These are phyloP conservation scores for Auricularia sp. DNA, from an alignment of 768 basidiomycete genomes.

Conservation along the genomic window DNA sequence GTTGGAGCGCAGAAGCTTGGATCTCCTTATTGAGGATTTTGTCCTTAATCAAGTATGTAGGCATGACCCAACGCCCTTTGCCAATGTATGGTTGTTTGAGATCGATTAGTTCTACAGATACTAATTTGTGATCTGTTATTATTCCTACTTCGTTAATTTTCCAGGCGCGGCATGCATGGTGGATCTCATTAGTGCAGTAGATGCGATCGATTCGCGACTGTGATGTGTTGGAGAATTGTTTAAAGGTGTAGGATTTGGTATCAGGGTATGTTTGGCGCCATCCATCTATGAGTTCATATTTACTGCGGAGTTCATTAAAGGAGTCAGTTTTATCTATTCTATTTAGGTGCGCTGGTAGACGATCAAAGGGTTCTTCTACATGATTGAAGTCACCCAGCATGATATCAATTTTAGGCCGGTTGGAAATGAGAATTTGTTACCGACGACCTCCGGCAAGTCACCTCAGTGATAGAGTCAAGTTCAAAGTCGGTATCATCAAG, in stretches of 20 bases:
- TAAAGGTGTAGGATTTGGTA: neutral
- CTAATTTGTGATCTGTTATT: too few species aligned
- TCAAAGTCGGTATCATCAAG: neutral
- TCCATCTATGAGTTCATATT: neutral
- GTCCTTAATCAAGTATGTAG: neutral
- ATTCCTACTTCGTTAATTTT: too few species aligned
- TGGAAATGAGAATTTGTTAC: neutral
- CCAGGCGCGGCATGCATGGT: too few species aligned
- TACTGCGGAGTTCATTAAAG: neutral
- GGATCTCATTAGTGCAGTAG: too few species aligned
- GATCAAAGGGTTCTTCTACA: neutral
- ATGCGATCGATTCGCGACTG: neutral
- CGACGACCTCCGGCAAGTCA: neutral
- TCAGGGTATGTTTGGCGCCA: neutral
- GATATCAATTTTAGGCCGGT: neutral
- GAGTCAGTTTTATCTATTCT: neutral
- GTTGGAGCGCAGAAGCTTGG: neutral
- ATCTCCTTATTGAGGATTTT: neutral
- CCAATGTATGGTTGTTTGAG: neutral
- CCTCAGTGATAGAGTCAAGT: neutral
- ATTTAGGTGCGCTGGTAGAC: neutral
- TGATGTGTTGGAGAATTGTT: neutral
- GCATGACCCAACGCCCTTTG: neutral
- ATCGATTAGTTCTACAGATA: neutral
- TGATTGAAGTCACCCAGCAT: neutral